Evolutionary conservation across 768 basidiomycete genomes (phyloP), one percentile per base, ranked within the genome.

Genomic region (Mycena capillaripes): DNA sequence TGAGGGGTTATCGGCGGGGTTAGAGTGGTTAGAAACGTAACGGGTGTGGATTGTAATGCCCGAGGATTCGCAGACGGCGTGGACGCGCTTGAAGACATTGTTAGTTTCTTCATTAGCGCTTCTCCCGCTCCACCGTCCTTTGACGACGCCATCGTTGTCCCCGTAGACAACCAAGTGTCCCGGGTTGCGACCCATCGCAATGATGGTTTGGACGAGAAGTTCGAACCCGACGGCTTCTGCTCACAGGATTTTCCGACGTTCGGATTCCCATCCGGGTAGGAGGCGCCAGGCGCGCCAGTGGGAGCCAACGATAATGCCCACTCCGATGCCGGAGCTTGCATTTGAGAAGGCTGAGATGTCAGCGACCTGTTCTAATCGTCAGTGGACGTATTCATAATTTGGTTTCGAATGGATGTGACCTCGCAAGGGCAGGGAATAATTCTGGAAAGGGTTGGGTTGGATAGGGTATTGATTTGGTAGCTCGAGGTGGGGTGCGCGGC

Each of bases 171-270:
- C 4, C 36, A 56, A 0, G 66, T 67, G 61, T 8, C 57, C 14
- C 78, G 77, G 8, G 76, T 65, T 17, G 76, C 59, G 23, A 38
- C 21, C 21, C 2, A 75, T 48, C n/a, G 25, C 21, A 58, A 76
- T 25, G 61, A 81, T 58, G 9, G 78, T 53, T 0, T 10, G 50
- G 25, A 82, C 68, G 38, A 87, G 83, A n/a, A 88, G 73, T 29
- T 86, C 79, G 61, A 89, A 84, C 0, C 84, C 83, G 11, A 87
- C 71, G 0, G 82, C 83, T 72, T 89, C 86, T 0, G 86, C 86
- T 86, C 87, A 89, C 0, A 77, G 76, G 64, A 89, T 89, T 65
- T 88, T 84, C 0, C 80, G 23, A 0, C 72, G 52, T n/a, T 78
- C 72, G 0, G 59, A 29, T 17, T 78, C 57, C 85, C 84, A 86